Conservation (phyloP, 169 alveolate genomes). For the Plasmodium reichenowi region DNA sequence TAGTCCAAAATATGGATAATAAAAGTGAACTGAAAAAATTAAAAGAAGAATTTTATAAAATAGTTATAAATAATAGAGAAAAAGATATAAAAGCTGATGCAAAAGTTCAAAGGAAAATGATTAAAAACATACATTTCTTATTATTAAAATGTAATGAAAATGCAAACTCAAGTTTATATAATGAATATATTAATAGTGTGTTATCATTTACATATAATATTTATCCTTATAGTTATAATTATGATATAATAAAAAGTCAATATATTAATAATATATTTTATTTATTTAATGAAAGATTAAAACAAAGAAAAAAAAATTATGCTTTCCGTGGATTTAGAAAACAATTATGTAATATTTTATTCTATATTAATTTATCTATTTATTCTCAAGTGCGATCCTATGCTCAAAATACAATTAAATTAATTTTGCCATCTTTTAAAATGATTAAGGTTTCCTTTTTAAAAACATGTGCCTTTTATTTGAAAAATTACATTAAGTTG, state of each 20-base stretch:
- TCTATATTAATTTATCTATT: conserved; percentile 59
- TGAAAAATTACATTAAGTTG: conserved; percentile 47
- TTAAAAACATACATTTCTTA: conserved; percentile 52
- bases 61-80: conserved; percentile 59
- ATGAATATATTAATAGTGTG: conserved; percentile 64
- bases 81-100: conserved; percentile 65
- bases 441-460: conserved; percentile 50
- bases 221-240: conserved; percentile 65
- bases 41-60: conserved; percentile 31
- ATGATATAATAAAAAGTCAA: conserved; percentile 65
- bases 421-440: conserved; percentile 65
- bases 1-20: not conserved
- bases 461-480: conserved; percentile 47
- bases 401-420: conserved; percentile 68
- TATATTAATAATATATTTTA: conserved; percentile 58
- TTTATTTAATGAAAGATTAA: conserved; percentile 60
- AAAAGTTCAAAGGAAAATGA: conserved; percentile 61
- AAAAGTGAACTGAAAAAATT: conserved; percentile 26
- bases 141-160: conserved; percentile 55
- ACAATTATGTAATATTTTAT: conserved; percentile 68
- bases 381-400: conserved; percentile 71
- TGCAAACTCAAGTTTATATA: conserved; percentile 35
- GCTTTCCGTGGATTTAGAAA: conserved; percentile 42
- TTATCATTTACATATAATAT: conserved; percentile 68
- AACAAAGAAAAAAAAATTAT: conserved; percentile 66